Conservation (phyloP, 805 yeast species). For the Kodamaea kaohsiungensis region DNA sequence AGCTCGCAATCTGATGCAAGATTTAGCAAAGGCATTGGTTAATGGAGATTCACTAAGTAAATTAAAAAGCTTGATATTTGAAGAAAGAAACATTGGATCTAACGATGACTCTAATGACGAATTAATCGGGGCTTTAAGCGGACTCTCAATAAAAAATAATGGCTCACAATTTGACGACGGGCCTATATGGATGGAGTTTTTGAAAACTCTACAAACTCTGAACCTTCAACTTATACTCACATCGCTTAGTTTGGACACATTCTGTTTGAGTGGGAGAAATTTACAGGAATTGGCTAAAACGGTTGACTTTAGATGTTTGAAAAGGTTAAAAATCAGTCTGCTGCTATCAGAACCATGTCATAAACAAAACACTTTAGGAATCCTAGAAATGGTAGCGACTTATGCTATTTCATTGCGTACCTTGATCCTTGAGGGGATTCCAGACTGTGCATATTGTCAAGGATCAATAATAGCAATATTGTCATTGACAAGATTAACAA, state of each 20-base stretch:
- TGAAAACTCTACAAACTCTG: not conserved
- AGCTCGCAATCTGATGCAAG: not conserved
- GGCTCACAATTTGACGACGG: not conserved
- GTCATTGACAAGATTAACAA: not conserved
- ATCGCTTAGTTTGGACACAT: not conserved
- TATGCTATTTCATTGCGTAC: not conserved
- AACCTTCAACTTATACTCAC: not conserved
- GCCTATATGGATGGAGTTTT: conserved; percentile 6
- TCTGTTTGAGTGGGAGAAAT: conserved; percentile 18
- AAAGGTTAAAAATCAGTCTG: conserved; percentile 1
- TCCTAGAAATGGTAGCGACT: not conserved
- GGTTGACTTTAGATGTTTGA: not conserved
- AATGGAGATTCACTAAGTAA: conserved; percentile 3
- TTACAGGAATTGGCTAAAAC: conserved; percentile 5
- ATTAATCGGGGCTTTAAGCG: not conserved
- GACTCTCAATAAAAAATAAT: not conserved
- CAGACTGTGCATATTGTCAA: conserved; percentile 1
- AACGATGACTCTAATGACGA: not conserved
- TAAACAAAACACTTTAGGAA: not conserved
- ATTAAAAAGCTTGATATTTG: not conserved
- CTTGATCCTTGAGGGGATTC: not conserved
- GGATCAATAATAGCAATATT: not conserved
- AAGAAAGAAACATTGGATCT: not conserved
- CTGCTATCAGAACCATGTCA: not conserved
- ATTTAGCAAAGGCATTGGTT: conserved; percentile 1